Conservation (phyloP, 495 filamentous ascomycete species). For the Trichoderma virens region DNA sequence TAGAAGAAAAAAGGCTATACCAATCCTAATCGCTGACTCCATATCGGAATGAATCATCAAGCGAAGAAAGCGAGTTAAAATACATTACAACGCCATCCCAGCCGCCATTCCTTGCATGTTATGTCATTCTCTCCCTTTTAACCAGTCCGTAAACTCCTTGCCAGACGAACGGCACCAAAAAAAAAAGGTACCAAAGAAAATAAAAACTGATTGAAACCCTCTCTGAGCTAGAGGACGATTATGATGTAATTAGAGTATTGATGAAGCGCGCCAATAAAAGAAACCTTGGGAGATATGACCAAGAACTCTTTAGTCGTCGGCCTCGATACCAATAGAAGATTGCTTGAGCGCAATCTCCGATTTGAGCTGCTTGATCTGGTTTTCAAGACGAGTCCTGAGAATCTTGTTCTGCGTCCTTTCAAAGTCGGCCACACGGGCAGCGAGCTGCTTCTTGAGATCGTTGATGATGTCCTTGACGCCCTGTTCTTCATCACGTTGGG, state of each 20-base stretch:
- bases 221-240: not conserved
- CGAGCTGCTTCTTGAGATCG: constrained; percentile 40
- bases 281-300: not conserved
- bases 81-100: not conserved
- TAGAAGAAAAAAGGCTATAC: not conserved
- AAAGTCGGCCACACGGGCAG: constrained; percentile 29
- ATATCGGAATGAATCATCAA: not conserved
- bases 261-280: not conserved
- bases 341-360: constrained; percentile 53
- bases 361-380: constrained; percentile 46
- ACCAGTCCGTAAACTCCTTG: not conserved
- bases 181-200: not conserved
- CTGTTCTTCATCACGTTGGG: constrained; percentile 37
- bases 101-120: not conserved
- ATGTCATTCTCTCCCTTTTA: not conserved
- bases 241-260: not conserved
- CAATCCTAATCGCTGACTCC: not conserved
- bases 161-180: not conserved
- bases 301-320: constrained; percentile 30
- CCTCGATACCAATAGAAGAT: constrained; percentile 39
- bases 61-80: not conserved
- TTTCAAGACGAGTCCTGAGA: constrained; percentile 44
- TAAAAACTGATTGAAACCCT: not conserved
- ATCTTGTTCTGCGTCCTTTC: constrained; percentile 33
- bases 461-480: constrained; percentile 48